Conservation (phyloP, 2,329 filamentous ascomycete genomes). For the Penicillium sp. region DNA sequence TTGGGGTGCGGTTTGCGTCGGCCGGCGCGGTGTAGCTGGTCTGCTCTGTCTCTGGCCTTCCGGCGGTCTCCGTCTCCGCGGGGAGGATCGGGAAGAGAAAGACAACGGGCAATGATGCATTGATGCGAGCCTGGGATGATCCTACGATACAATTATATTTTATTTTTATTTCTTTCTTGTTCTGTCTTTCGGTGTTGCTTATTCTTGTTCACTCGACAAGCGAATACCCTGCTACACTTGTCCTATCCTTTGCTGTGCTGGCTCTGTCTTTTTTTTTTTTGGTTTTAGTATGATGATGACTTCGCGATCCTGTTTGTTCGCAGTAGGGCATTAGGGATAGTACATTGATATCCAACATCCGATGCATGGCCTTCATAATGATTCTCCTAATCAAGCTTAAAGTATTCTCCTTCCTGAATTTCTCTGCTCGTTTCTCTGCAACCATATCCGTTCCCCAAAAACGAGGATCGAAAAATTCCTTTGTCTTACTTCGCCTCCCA, state of each 20-base stretch:
- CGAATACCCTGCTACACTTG: slow-evolving; percentile 21
- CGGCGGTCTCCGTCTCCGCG: slow-evolving; percentile 3
- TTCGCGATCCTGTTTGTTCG: not conserved
- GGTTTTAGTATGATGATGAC: not conserved
- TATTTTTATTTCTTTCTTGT: not conserved
- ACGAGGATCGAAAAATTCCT: not conserved
- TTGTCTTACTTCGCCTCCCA: not conserved
- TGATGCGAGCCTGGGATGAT: not conserved
- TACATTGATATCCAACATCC: not conserved
- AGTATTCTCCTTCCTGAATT: too few species aligned
- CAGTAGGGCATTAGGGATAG: not conserved
- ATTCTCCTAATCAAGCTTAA: not conserved
- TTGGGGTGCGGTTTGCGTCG: not conserved
- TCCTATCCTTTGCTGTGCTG: not conserved
- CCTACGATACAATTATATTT: not conserved
- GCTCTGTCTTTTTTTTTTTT: slow-evolving; percentile 4
- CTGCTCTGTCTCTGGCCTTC: not conserved
- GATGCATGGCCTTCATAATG: not conserved
- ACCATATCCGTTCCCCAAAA: not conserved
- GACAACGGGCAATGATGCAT: not conserved
- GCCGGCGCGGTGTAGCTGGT: not conserved
- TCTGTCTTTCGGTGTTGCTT: not conserved
- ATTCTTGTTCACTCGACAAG: slow-evolving; percentile 10
- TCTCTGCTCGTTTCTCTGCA: not conserved
- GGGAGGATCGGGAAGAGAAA: not conserved